Base-by-base conservation (phyloP, 106 monocot genomes). In the Cymbidium sinense region DNA sequence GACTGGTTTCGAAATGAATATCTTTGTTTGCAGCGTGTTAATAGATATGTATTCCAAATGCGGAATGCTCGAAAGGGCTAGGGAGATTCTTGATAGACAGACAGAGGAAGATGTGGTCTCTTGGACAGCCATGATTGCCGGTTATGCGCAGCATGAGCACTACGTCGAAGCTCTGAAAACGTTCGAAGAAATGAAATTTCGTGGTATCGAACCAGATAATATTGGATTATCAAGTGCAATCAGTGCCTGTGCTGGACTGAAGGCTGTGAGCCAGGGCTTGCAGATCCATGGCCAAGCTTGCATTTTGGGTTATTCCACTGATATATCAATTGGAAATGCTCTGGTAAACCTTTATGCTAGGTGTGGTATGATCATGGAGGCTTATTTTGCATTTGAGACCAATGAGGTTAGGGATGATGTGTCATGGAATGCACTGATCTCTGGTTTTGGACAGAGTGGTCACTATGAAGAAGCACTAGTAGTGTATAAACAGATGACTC, bases 91-190 rank as follows among this genome's bases (percentile, higher is more conserved):
- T 77, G 74, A 75, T 34, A 85, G 82, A 55, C 37, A 84, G 13
- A 73, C 64, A 2, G 88, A 88, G 72, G 82, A 86, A 75, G 95
- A 93, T 84, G 88, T 95, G 21, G 93, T 90, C 76, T 86, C 92
- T 2, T 95, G 95, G 95, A 95, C 95, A 31, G 86, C 95, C 31
- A 93, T 95, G 95, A 87, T 93, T 85, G 88, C 92, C 74, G 95
- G 95, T 9, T 95, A 87, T 82, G 80, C 85, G 15, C 92, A 90
- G 34, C 79, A 90, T 75, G 95, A 89, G 36, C 74, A 79, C 62
- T 95, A 28, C 77, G 43, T 73, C 30, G 92, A 95, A 81, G 95
- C 95, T 76, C 82, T 95, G n/a, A 50, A 28, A 67, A 85, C 90
- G 25, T 95, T 93, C 78, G 61, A 81, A 64, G 86, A 85, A 81